Evolutionary conservation across 1,284 basidiomycete genomes (phyloP).

Genomic region (Cerrena zonata): DNA sequence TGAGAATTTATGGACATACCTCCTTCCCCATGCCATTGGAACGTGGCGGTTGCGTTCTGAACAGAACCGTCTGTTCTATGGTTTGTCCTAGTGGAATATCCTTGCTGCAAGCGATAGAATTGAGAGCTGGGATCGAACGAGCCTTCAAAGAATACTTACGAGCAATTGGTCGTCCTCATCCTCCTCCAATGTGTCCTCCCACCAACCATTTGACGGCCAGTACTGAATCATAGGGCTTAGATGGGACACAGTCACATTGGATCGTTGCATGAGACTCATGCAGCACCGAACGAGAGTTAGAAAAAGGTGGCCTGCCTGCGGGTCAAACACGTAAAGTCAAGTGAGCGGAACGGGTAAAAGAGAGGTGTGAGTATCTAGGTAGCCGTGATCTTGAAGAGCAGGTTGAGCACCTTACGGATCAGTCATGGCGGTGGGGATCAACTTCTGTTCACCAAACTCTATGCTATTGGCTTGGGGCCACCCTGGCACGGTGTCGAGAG

Average conservation of each 20-base stretch:
- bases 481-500: not conserved
- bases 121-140: no score
- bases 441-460: not conserved
- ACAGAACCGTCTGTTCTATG: conserved; percentile 17
- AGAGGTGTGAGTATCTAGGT: no score
- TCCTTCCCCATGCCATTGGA: conserved; percentile 22
- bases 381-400: not conserved
- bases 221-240: conserved; percentile 22
- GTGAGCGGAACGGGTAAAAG: no score
- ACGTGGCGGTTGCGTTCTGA: conserved; percentile 15
- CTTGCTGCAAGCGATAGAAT: not conserved
- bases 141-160: conserved; percentile 13
- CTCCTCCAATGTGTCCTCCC: conserved; percentile 5
- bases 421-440: not conserved
- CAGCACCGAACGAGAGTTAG: not conserved
- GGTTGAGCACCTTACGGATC: not conserved
- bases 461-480: not conserved
- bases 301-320: not conserved
- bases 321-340: no score
- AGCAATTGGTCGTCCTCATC: conserved; percentile 13
- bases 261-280: not conserved
- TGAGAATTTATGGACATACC: conserved; percentile 1
- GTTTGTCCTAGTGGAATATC: conserved; percentile 12
- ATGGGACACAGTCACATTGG: conserved; percentile 21
- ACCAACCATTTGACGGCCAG: conserved; percentile 20